Conservation (phyloP, 2,329 filamentous ascomycete genomes). For the Trichoderma sp. region DNA sequence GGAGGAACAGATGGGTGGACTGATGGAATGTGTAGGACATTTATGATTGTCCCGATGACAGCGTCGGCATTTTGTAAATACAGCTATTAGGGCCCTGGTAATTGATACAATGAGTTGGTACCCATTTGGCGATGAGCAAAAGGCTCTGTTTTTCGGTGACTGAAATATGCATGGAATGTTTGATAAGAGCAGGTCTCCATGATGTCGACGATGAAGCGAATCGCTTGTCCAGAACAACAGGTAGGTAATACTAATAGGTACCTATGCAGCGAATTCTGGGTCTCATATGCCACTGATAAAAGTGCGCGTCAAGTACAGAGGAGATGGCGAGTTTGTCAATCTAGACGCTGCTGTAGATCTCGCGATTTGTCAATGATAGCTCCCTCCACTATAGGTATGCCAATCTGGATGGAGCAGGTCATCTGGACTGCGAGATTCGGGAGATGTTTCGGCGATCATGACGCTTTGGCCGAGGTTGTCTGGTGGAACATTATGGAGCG, state of each 20-base stretch:
- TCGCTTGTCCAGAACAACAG: too few relatives aligned
- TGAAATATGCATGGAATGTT: neutral
- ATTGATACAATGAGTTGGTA: constrained; percentile 23
- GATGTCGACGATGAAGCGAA: too few relatives aligned
- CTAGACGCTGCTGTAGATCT: neutral
- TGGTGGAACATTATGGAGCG: neutral
- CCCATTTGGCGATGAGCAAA: neutral
- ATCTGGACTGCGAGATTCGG: neutral
- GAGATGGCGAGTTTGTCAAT: neutral
- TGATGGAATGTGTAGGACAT: constrained; percentile 11
- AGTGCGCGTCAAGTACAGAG: neutral
- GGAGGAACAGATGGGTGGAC: neutral
- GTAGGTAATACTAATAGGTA: too few relatives aligned
- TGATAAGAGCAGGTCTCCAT: neutral
- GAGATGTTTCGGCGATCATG: neutral
- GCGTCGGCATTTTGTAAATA: constrained; percentile 18
- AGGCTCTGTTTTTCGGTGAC: neutral
- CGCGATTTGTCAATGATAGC: neutral
- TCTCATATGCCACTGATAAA: neutral
- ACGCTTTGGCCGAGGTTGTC: neutral
- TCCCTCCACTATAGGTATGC: neutral
- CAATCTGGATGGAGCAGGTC: neutral
- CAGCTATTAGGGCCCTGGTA: constrained; percentile 2
- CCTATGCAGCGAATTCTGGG: neutral
- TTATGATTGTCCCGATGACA: constrained; percentile 7